Evolutionary conservation across 805 yeast genomes (phyloP).

Genomic region (Candida michaelii): DNA sequence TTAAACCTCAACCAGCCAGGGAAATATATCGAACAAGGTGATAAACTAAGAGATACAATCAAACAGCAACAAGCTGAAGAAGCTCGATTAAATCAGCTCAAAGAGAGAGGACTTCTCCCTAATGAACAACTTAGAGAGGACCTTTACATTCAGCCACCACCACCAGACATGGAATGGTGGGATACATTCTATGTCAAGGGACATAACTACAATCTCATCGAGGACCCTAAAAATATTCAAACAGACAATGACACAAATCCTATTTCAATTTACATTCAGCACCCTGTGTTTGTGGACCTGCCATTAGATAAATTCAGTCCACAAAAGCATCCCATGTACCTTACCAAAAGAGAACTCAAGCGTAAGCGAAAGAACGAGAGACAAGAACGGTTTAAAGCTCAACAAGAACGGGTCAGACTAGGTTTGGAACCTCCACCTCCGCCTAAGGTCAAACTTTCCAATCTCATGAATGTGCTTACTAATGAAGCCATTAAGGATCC

Average conservation of each 20-base stretch:
- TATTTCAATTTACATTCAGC: conserved; percentile 73
- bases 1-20: conserved; percentile 62
- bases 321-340: conserved; percentile 47
- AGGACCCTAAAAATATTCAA: conserved; percentile 21
- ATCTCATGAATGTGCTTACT: conserved; percentile 83
- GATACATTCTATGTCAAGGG: conserved; percentile 57
- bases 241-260: conserved; percentile 45
- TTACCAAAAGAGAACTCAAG: conserved; percentile 78
- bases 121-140: conserved; percentile 58
- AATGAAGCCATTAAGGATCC: conserved; percentile 88
- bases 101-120: conserved; percentile 47
- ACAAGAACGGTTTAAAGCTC: conserved; percentile 59
- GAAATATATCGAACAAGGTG: conserved; percentile 56
- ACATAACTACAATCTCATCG: conserved; percentile 35
- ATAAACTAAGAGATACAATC: conserved; percentile 55
- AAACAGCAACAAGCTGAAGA: conserved; percentile 30
- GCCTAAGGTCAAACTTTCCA: conserved; percentile 78
- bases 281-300: conserved; percentile 67
- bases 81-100: conserved; percentile 25
- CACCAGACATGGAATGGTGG: conserved; percentile 90
- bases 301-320: conserved; percentile 53
- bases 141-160: conserved; percentile 43
- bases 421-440: conserved; percentile 88
- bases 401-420: conserved; percentile 71
- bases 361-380: conserved; percentile 71